Percentiles rank a stretch among this genome's conserved stretches.
These are phyloP conservation scores for Penicillium antarcticum DNA, from an alignment of 495 filamentous ascomycete species.

Conservation along the genomic window DNA sequence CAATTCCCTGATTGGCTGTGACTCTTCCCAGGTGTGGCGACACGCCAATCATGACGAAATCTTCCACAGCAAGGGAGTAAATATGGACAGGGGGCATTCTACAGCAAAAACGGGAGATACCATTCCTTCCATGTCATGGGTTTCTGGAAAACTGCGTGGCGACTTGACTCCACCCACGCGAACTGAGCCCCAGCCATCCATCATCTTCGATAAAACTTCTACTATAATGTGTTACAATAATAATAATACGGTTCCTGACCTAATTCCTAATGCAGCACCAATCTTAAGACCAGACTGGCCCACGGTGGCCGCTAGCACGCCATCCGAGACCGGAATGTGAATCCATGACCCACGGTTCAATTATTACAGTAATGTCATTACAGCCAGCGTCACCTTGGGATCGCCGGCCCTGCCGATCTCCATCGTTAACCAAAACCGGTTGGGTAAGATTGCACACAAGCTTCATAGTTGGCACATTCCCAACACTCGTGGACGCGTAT, in stretches of 20 bases:
- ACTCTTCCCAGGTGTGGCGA: background rate
- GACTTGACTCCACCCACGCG: no score
- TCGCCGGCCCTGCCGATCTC: conserved; percentile 11
- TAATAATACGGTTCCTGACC: background rate
- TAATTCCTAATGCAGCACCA: conserved; percentile 4
- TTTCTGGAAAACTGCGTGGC: no score
- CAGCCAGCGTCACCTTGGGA: background rate
- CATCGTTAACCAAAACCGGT: background rate
- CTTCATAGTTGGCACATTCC: background rate
- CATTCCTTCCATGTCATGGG: no score
- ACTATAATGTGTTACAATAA: no score
- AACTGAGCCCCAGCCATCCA: no score
- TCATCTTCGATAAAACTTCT: no score
- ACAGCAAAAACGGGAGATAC: no score
- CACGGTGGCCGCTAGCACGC: conserved; percentile 24
- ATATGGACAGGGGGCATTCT: no score
- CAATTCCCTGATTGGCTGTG: background rate
- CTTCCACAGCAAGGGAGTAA: no score
- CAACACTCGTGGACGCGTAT: conserved; percentile 1
- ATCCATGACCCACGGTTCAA: conserved; percentile 24
- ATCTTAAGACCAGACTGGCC: conserved; percentile 7
- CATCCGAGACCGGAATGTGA: conserved; percentile 26
- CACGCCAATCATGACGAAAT: background rate
- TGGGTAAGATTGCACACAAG: background rate
- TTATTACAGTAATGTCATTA: background rate